Percentiles rank a stretch among this genome's conserved stretches.
Conservation (phyloP, 2,329 filamentous ascomycete genomes). For the Cryphonectria parasitica region DNA sequence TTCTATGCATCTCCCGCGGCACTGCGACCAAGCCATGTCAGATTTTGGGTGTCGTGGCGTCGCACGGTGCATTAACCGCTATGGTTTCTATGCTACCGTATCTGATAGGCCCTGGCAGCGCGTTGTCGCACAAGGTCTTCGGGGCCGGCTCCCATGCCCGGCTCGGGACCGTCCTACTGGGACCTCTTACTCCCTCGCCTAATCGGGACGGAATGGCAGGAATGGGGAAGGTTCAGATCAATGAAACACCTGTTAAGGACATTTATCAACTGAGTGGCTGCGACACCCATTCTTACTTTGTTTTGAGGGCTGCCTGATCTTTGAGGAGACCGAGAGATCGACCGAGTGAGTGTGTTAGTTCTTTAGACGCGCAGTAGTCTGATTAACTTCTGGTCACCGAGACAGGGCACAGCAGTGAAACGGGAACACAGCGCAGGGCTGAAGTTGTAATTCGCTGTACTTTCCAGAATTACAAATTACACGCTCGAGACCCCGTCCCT, state of each 20-base stretch:
- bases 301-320: background rate
- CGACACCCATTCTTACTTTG: background rate
- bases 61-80: background rate
- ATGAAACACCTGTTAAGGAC: background rate
- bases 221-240: background rate
- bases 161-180: constrained; percentile 1
- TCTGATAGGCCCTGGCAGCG: background rate
- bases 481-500: background rate
- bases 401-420: background rate
- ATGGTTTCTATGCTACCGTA: background rate
- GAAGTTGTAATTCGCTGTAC: background rate
- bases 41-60: background rate
- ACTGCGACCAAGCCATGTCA: constrained; percentile 1
- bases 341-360: background rate
- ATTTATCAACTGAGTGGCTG: background rate
- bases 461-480: background rate
- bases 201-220: background rate
- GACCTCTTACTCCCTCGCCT: background rate
- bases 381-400: background rate
- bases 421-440: constrained; percentile 7
- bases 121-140: background rate
- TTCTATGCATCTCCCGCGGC: background rate
- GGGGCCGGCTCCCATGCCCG: background rate
- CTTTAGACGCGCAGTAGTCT: background rate
- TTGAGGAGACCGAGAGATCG: background rate